Evolutionary conservation across 1,284 basidiomycete species (phyloP).

Genomic region (Moesziomyces globuligerus): DNA sequence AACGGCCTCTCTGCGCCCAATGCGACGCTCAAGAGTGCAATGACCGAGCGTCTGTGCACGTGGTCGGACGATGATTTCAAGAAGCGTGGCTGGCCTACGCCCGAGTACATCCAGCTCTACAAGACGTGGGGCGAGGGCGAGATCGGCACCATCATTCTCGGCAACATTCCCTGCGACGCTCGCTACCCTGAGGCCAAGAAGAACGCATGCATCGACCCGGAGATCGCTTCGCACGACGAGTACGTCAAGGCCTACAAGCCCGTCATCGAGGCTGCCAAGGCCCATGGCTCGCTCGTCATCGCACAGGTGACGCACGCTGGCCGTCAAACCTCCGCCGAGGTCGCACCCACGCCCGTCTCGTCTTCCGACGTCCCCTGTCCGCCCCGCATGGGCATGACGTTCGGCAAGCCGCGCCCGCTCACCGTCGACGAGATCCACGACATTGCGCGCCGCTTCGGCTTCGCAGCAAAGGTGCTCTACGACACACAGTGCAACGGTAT

Average conservation of each 20-base stretch:
- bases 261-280: slow-evolving; percentile 68
- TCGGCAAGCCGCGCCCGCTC: slow-evolving; percentile 71
- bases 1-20: slow-evolving; percentile 51
- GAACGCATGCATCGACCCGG: slow-evolving; percentile 51
- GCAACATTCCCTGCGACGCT: slow-evolving; percentile 53
- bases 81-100: slow-evolving; percentile 57
- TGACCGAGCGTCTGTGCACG: slow-evolving; percentile 61
- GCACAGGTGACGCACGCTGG: slow-evolving; percentile 70
- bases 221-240: slow-evolving; percentile 48
- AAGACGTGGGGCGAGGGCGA: slow-evolving; percentile 60
- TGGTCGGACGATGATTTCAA: slow-evolving; percentile 56
- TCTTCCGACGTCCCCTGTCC: slow-evolving; percentile 58
- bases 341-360: slow-evolving; percentile 49
- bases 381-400: slow-evolving; percentile 59
- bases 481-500: slow-evolving; percentile 86
- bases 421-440: slow-evolving; percentile 73
- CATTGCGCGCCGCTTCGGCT: slow-evolving; percentile 76
- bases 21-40: slow-evolving; percentile 57
- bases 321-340: slow-evolving; percentile 61
- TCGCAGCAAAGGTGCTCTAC: slow-evolving; percentile 76
- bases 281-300: slow-evolving; percentile 68
- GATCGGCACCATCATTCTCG: slow-evolving; percentile 58
- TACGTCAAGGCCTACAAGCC: slow-evolving; percentile 51
- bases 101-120: slow-evolving; percentile 57
- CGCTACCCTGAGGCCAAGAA: slow-evolving; percentile 51